phyloP scores from a whole-genome alignment of 495 filamentous ascomycete genomes.

The Parachaetomium inaequale region DNA sequence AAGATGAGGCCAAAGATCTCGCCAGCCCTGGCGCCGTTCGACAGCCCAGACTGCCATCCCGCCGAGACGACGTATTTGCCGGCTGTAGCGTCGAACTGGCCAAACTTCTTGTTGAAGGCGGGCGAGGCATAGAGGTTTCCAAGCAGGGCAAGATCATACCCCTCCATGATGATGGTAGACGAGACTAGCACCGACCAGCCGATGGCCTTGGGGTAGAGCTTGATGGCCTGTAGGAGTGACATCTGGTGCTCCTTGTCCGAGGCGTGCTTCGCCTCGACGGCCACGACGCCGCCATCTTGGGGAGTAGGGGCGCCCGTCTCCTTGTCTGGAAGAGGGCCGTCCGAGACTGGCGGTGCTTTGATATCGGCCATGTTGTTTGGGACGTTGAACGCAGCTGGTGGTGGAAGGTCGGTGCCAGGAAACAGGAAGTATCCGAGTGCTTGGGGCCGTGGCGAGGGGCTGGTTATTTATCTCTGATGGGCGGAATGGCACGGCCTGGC shows the following conservation, averaged over 20 bases:
- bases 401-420: background rate
- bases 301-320: background rate
- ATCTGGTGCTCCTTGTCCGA: constrained; percentile 39
- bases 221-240: constrained; percentile 38
- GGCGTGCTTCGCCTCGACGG: constrained; percentile 32
- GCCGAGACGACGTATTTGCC: constrained; percentile 35
- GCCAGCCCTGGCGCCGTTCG: constrained; percentile 36
- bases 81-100: constrained; percentile 21
- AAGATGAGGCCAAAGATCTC: constrained; percentile 40
- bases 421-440: background rate
- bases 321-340: background rate
- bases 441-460: background rate
- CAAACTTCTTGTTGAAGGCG: constrained; percentile 35
- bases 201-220: constrained; percentile 46
- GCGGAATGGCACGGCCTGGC: background rate
- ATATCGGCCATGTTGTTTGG: background rate
- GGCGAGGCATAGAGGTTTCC: constrained; percentile 36
- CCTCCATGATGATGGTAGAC: constrained; percentile 55
- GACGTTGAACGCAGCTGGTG: background rate
- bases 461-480: background rate
- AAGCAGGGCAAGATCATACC: constrained; percentile 47
- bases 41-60: constrained; percentile 37
- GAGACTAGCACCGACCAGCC: constrained; percentile 50
- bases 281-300: constrained; percentile 1
- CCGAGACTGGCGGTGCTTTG: background rate